These are phyloP conservation scores for Ustilaginoidea virens DNA, from an alignment of 2,329 filamentous ascomycete genomes.

Conservation along the genomic window DNA sequence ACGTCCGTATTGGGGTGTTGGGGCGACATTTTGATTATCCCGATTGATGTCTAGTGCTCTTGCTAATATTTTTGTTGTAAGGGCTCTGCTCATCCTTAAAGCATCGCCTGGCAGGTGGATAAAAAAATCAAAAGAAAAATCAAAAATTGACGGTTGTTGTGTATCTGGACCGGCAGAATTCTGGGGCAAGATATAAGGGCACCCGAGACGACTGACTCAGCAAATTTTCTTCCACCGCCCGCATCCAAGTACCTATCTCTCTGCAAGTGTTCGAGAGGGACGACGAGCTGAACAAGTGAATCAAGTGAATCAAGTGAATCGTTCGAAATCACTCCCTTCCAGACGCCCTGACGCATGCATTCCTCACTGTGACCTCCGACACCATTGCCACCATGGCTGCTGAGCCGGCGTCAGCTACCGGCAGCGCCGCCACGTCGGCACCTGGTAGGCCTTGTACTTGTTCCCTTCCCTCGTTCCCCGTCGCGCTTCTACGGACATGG, in stretches of 20 bases:
- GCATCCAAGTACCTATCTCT: slow-evolving; percentile 13
- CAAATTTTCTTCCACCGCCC: slow-evolving; percentile 25
- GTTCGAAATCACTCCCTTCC: neutral
- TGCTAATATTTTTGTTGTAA: too few relatives aligned
- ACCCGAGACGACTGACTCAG: slow-evolving; percentile 21
- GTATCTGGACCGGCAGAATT: slow-evolving; percentile 21
- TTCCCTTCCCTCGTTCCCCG: neutral
- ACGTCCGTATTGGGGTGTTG: too few relatives aligned
- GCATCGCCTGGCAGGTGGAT: too few relatives aligned
- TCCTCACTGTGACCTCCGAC: slow-evolving; percentile 11
- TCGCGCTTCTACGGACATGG: too few relatives aligned
- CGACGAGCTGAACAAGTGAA: slow-evolving; percentile 1
- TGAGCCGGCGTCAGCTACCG: slow-evolving; percentile 22
- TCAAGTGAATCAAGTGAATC: neutral
- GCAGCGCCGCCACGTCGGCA: slow-evolving; percentile 17
- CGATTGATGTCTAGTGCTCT: too few relatives aligned
- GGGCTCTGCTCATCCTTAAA: too few relatives aligned
- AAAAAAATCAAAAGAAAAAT: too few relatives aligned
- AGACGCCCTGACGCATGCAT: slow-evolving; percentile 8
- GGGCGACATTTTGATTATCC: too few relatives aligned
- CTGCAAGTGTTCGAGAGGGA: slow-evolving; percentile 4
- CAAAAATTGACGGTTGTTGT: too few relatives aligned
- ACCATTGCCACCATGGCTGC: slow-evolving; percentile 24
- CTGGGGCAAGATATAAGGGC: slow-evolving; percentile 26
- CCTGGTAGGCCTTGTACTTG: slow-evolving; percentile 19